phyloP scores from a whole-genome alignment of 495 filamentous ascomycete species.

The Tuber brumale region DNA sequence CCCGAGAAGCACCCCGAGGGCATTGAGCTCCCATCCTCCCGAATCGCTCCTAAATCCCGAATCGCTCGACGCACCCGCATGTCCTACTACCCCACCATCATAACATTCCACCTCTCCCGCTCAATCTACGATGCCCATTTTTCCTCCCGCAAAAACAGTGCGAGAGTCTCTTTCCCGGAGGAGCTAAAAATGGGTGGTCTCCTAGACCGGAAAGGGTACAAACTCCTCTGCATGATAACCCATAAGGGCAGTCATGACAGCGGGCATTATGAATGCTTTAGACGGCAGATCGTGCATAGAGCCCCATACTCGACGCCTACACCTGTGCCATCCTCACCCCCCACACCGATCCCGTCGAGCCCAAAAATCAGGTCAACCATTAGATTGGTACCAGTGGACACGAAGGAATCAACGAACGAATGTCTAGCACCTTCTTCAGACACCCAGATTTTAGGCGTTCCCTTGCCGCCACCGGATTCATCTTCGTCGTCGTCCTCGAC shows the following conservation, averaged over 20 bases:
- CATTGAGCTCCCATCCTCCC: conserved; percentile 65
- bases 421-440: neutral
- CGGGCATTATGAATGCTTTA: conserved; percentile 95
- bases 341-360: conserved; percentile 19
- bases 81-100: conserved; percentile 73
- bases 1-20: conserved; percentile 69
- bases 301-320: conserved; percentile 72
- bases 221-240: conserved; percentile 77
- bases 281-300: conserved; percentile 66
- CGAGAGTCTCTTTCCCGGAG: conserved; percentile 89
- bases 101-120: conserved; percentile 85
- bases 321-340: conserved; percentile 42
- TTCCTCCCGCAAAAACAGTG: conserved; percentile 81
- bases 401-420: conserved; percentile 7
- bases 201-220: conserved; percentile 69
- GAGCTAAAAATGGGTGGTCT: conserved; percentile 71
- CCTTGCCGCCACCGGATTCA: conserved; percentile 19
- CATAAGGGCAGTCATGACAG: conserved; percentile 95
- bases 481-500: conserved; percentile 20
- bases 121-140: conserved; percentile 73
- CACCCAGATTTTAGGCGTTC: neutral
- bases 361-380: conserved; percentile 30
- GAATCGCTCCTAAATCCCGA: conserved; percentile 66
- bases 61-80: conserved; percentile 85
- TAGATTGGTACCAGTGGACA: conserved; percentile 31